Evolutionary conservation across 2,329 filamentous ascomycete genomes (phyloP).

Genomic region (Xylariaceae sp.): DNA sequence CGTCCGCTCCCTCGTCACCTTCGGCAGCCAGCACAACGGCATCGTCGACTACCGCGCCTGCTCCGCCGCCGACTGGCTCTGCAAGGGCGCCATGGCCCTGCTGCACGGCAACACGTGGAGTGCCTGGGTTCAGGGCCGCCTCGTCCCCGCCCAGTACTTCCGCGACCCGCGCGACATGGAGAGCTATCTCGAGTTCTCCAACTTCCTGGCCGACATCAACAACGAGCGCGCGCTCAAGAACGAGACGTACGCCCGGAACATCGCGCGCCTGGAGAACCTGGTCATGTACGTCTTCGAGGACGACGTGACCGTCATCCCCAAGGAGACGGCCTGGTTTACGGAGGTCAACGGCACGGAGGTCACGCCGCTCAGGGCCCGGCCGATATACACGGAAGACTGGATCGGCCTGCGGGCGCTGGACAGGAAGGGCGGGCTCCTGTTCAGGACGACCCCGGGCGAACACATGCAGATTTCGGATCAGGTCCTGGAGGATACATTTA

Average conservation of each 20-base stretch:
- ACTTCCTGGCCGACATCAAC: conserved; percentile 94
- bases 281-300: conserved; percentile 90
- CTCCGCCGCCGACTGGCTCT: conserved; percentile 72
- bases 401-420: conserved; percentile 81
- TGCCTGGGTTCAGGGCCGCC: conserved; percentile 71
- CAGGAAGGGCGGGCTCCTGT: conserved; percentile 75
- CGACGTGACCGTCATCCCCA: conserved; percentile 84
- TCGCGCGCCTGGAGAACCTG: conserved; percentile 73
- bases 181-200: conserved; percentile 76
- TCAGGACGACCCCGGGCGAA: conserved; percentile 70
- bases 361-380: conserved; percentile 68
- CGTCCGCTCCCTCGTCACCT: conserved; percentile 80
- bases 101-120: conserved; percentile 82
- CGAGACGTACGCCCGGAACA: conserved; percentile 68
- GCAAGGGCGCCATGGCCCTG: conserved; percentile 76
- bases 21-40: conserved; percentile 90
- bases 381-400: conserved; percentile 90
- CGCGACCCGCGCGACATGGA: conserved; percentile 70
- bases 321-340: conserved; percentile 88
- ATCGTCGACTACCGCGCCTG: conserved; percentile 84
- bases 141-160: conserved; percentile 96
- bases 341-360: conserved; percentile 76
- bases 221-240: conserved; percentile 85
- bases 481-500: conserved; percentile 67
- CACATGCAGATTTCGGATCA: conserved; percentile 82